Conservation (phyloP, 83 land plant genomes). For the Diphasiastrum complanatum region DNA sequence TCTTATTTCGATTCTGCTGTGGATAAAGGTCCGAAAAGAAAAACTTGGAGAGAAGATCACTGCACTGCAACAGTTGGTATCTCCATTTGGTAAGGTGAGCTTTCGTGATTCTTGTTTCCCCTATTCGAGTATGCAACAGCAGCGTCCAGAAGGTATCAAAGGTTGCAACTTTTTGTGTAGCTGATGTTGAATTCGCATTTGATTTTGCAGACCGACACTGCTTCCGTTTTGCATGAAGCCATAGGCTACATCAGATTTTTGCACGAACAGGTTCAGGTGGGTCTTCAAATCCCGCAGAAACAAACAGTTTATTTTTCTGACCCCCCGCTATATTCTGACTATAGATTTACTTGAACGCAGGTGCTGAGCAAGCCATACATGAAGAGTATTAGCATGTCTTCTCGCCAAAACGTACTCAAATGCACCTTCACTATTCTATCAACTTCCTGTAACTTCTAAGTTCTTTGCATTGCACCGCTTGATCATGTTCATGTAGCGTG, state of each 20-base stretch:
- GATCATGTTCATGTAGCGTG: no score
- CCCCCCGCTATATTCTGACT: constrained; percentile 12
- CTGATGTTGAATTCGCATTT: not conserved
- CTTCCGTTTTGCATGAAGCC: constrained; percentile 62
- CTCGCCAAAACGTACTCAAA: not conserved
- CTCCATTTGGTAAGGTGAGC: not conserved
- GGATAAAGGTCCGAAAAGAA: not conserved
- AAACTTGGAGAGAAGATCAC: not conserved
- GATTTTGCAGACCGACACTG: constrained; percentile 64
- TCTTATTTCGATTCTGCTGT: no score
- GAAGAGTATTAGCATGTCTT: constrained; percentile 8
- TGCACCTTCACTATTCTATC: not conserved
- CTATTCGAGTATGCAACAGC: not conserved
- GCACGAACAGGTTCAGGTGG: constrained; percentile 65
- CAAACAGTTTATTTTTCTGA: not conserved
- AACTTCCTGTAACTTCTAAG: not conserved
- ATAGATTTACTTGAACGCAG: constrained; percentile 1
- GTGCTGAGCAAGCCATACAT: constrained; percentile 27
- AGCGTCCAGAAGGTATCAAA: not conserved
- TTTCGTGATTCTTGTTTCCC: not conserved
- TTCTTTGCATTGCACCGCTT: no score
- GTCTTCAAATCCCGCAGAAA: not conserved
- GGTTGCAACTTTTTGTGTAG: not conserved
- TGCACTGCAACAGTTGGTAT: not conserved
- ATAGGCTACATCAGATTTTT: constrained; percentile 64